Base-by-base conservation (phyloP, 305 asterid species). In the Solanum aculeatissimum region DNA sequence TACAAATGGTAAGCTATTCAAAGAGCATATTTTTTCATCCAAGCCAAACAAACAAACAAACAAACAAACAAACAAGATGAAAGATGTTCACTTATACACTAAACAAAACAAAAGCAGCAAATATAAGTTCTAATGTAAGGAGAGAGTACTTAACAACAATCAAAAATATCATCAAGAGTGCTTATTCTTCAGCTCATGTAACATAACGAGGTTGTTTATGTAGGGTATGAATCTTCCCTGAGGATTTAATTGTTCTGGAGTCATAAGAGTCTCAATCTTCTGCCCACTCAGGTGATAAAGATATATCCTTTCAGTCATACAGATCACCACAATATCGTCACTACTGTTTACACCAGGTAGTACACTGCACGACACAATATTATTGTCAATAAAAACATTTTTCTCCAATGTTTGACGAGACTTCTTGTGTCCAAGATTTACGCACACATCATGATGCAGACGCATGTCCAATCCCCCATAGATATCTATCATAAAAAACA, bases 171-270 rank as follows among this genome's bases (percentile, higher is more conserved):
- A 21, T 25, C 53, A 70, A 40, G 9, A 2, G n/a, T 18, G n/a
- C 23, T 23, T 25, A 21, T 23, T 21, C 21, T 74, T 25, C 81
- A 47, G 43, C 58, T 47, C 66, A 63, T 23, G 63, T 19, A 63
- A 27, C 54, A 14, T 11, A 55, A 23, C 92, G 35, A 92, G 85
- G 70, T 89, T 92, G 80, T 89, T 92, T 4, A 89, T 88, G 83
- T 89, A 92, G 35, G 91, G 87, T 80, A 89, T 71, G 80, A 43
- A 84, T 60, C 65, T 87, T 19, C 21, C 81, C 1, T 1, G 3
- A 27, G 69, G 65, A 4, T 54, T 27, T 2, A 58, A 19, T 29
- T 1, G 45, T 27, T 63, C 79, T 0, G 4, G 54, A 21, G 19
- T 62, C 70, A 25, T 25, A 25, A 62, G 0, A 62, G 70, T 62